These are phyloP conservation scores for Metschnikowia lunata DNA, from an alignment of 805 yeast genomes.

Conservation along the genomic window DNA sequence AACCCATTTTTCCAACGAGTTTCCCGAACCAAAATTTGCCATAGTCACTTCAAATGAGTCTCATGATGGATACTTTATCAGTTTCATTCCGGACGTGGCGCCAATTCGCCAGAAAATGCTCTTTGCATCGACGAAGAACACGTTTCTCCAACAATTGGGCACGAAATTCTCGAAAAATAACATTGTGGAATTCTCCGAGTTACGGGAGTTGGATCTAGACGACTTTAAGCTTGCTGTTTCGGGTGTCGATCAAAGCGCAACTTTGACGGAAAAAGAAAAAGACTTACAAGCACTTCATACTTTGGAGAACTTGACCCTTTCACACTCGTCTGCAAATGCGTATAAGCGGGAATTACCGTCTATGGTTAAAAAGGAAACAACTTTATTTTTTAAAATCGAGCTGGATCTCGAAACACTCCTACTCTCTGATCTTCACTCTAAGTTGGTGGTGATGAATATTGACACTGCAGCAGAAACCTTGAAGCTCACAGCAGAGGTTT, in stretches of 20 bases:
- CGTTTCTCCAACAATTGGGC: constrained; percentile 73
- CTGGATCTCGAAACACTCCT: constrained; percentile 21
- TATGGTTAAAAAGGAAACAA: constrained; percentile 20
- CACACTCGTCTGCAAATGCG: constrained; percentile 13
- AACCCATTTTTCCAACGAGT: constrained; percentile 19
- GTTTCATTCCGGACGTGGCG: constrained; percentile 84
- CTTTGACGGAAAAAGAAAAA: constrained; percentile 58
- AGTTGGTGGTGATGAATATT: constrained; percentile 48
- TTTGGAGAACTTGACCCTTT: constrained; percentile 28
- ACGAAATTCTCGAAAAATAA: constrained; percentile 44
- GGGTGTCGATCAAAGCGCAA: constrained; percentile 29
- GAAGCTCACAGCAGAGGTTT: constrained; percentile 16
- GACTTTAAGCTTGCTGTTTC: constrained; percentile 36
- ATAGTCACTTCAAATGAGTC: constrained; percentile 15
- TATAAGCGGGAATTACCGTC: constrained; percentile 29
- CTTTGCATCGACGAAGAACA: constrained; percentile 84
- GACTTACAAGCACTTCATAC: constrained; percentile 42
- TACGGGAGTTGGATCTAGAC: constrained; percentile 47
- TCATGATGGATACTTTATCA: constrained; percentile 49
- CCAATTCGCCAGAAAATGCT: constrained; percentile 84
- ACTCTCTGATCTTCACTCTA: constrained; percentile 15
- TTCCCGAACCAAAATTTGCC: constrained; percentile 37
- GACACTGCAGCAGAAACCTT: constrained; percentile 45
- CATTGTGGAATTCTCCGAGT: constrained; percentile 48
- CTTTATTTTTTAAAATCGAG: constrained; percentile 15